Base-by-base conservation (phyloP, 768 basidiomycete species). In the Ramaria sp. region DNA sequence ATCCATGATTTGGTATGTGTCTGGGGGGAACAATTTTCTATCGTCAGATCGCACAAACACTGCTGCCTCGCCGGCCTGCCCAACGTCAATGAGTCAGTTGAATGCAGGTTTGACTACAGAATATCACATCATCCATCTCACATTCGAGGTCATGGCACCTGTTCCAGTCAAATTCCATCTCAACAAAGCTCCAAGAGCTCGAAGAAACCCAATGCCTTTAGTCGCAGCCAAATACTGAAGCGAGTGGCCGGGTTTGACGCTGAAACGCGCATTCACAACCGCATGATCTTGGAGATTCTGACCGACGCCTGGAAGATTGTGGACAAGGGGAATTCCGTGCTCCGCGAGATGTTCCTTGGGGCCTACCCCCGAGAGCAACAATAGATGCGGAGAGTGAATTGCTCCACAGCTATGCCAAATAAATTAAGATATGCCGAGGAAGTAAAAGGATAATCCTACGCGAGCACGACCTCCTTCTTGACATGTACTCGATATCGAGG, bases 371-470 rank as follows among this genome's bases (percentile, higher is more conserved):
- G 85, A 87, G 16, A 87, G 72, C 73, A 85, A 74, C 13, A 87
- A 71, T 49, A 86, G 75, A 20, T 79, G 78, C 3, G 83, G 83
- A 5, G 81, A 75, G 59, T 85, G 81, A 6, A 85, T 64, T 2
- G 82, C 74, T 0, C 82, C 82, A 25, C 75, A 79, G 13, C 82
- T 84, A 32, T 18, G 24, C 24, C 30, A 39, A 45, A 16, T 12
- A 36, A 27, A 18, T 41, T 39, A 13, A 24, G 8, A 36, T 49
- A 32, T n/a, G 28, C 2, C 45, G 10, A 13, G 51, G 1, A 8
- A 52, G 22, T 24, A 2, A 32, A 8, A 42, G 25, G 13, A 24
- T 3, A 37, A 18, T 32, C 78, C 58, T 63, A 83, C 83, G 77
- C 75, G 10, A 85, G 52, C 3, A 85, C 70, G 53, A 86, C 73